Conservation (phyloP, 2,329 filamentous ascomycete genomes). For the Fusarium sp. region DNA sequence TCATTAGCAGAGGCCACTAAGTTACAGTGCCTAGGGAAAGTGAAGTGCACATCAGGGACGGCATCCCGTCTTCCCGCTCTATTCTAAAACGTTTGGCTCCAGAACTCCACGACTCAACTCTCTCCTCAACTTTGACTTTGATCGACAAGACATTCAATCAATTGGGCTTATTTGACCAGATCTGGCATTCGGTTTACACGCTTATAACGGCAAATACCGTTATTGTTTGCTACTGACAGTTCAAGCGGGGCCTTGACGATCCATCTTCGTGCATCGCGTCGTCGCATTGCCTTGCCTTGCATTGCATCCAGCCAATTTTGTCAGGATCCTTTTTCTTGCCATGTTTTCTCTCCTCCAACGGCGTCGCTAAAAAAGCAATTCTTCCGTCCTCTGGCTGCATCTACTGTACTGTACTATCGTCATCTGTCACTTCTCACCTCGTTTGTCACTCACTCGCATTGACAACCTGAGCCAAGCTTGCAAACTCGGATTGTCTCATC, state of each 20-base stretch:
- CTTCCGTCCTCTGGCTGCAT: not conserved
- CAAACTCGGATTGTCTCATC: conserved; percentile 37
- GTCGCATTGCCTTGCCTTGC: conserved; percentile 1
- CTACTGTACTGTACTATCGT: not conserved
- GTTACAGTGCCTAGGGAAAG: not conserved
- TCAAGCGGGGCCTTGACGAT: conserved; percentile 24
- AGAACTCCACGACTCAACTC: conserved; percentile 17
- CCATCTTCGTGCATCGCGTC: conserved; percentile 22
- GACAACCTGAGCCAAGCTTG: not conserved
- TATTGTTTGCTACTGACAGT: conserved; percentile 19
- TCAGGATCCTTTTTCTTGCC: not conserved
- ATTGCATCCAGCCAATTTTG: conserved; percentile 1
- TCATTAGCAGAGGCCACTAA: not conserved
- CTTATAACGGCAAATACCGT: not conserved
- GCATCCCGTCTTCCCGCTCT: conserved; percentile 1
- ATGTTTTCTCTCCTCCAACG: conserved; percentile 2
- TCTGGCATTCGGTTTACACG: not conserved
- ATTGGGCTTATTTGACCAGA: not conserved
- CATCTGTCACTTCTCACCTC: conserved; percentile 4
- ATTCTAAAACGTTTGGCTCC: conserved; percentile 2
- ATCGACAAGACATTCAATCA: not conserved
- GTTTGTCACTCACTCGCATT: conserved; percentile 2
- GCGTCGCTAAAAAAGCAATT: conserved; percentile 29
- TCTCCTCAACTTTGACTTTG: not conserved
- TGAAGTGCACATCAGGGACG: conserved; percentile 11